phyloP scores from a whole-genome alignment of 2,329 filamentous ascomycete species.

The Xylariaceae sp. region DNA sequence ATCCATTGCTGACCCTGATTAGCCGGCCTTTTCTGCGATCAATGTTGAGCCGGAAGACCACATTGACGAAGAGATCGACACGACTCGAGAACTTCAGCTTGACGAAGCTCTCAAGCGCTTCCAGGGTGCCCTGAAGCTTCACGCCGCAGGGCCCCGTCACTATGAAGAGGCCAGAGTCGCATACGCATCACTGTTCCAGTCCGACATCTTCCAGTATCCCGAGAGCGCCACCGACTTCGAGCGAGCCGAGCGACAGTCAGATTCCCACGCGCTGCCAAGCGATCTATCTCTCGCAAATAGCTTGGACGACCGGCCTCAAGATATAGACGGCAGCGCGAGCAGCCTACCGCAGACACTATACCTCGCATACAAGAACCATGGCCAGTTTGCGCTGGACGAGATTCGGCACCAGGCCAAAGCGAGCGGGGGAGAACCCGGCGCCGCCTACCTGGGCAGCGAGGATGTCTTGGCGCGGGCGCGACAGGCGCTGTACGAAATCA shows the following conservation, averaged over 20 bases:
- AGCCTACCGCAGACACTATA: conserved; percentile 85
- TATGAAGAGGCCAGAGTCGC: conserved; percentile 72
- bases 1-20: conserved; percentile 1
- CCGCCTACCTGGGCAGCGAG: conserved; percentile 28
- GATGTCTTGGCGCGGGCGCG: conserved; percentile 31
- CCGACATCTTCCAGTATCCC: conserved; percentile 88
- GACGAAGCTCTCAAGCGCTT: conserved; percentile 95
- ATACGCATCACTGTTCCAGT: conserved; percentile 78
- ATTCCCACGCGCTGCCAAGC: conserved; percentile 36
- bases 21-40: conserved; percentile 73
- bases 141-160: conserved; percentile 73
- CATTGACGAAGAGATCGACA: conserved; percentile 83
- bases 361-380: conserved; percentile 90
- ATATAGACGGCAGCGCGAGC: conserved; percentile 67
- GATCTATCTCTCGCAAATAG: conserved; percentile 42
- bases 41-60: conserved; percentile 93
- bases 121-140: conserved; percentile 81
- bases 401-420: conserved; percentile 46
- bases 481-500: conserved; percentile 49
- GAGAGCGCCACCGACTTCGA: conserved; percentile 82
- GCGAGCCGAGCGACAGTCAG: conserved; percentile 53
- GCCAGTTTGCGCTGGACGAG: conserved; percentile 79
- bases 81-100: conserved; percentile 86
- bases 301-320: conserved; percentile 50
- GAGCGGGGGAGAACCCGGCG: conserved; percentile 15